Evolutionary conservation across 441 rosid genomes (phyloP).

Genomic region (Croton setiger): DNA sequence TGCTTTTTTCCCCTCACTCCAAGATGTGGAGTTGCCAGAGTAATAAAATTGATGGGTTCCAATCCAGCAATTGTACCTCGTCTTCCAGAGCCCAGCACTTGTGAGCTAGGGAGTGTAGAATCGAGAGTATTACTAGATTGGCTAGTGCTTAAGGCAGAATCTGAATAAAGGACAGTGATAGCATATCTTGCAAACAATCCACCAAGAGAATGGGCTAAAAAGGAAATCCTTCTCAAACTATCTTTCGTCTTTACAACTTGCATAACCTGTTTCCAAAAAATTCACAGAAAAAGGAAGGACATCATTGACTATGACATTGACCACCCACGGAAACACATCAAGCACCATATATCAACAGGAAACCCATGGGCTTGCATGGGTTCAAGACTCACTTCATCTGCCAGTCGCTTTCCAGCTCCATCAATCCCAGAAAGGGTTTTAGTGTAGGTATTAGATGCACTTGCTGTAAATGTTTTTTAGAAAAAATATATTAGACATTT

Average conservation of each 20-base stretch:
- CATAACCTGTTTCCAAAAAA: constrained; percentile 49
- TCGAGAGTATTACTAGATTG: constrained; percentile 27
- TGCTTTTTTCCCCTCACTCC: constrained; percentile 93
- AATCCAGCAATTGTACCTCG: constrained; percentile 78
- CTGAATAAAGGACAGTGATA: constrained; percentile 57
- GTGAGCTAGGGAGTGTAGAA: constrained; percentile 30
- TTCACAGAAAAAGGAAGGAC: neutral
- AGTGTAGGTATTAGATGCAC: constrained; percentile 68
- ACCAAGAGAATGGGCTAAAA: constrained; percentile 96
- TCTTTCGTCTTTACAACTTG: constrained; percentile 64
- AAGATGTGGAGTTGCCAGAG: constrained; percentile 96
- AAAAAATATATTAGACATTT: constrained; percentile 4
- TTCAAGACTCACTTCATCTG: constrained; percentile 70
- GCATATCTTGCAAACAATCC: constrained; percentile 95
- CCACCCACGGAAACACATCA: constrained; percentile 6
- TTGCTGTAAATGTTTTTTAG: constrained; percentile 47
- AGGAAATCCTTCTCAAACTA: constrained; percentile 74
- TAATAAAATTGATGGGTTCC: constrained; percentile 82
- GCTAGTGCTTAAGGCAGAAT: constrained; percentile 25
- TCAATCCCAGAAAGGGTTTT: constrained; percentile 81
- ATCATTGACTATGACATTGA: constrained; percentile 13
- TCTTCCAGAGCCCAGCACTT: constrained; percentile 27
- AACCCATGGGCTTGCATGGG: constrained; percentile 10
- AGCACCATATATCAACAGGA: constrained; percentile 4
- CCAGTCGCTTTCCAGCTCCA: constrained; percentile 89